Base-by-base conservation (phyloP, 176 grass and related monocot species). In the Rhynchospora breviuscula region DNA sequence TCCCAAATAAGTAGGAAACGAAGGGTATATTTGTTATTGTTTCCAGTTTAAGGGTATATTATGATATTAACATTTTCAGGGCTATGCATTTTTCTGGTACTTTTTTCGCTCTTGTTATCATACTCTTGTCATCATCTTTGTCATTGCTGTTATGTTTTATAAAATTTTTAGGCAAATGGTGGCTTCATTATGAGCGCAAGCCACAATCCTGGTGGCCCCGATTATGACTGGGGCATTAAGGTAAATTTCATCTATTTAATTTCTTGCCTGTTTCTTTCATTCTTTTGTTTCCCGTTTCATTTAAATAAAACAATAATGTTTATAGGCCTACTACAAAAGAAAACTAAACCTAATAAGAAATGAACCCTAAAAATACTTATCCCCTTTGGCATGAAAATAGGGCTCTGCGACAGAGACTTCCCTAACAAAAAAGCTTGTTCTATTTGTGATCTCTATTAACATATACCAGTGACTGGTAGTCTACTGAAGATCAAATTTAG, bases 151-250 rank as follows among this genome's bases (percentile, higher is more conserved):
- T 17, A 77, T 54, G 6, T 56, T 53, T 75, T 31, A 18, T n/a
- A 70, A n/a, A 43, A 60, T 64, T 67, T 79, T 63, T 63, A 94
- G 91, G 94, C 94, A 25, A 97, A 94, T 85, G 94, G 94, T 69
- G 94, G 94, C 21, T 97, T 97, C 23, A 84, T 97, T 63, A 94
- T 97, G 94, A 97, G 91, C 83, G 94, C 94, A 88, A 97, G 94
- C 61, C 94, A 97, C 77, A 97, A 97, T 88, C 94, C 94, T 52
- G 91, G 94, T 83, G 94, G 94, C 69, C 94, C 88, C 52, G 89
- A 97, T 11, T 86, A 92, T 60, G 94, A 97, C 63, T 94, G 94
- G 94, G 94, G 91, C 22, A 97, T 97, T 86, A 97, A 97, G 94
- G 94, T 97, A 79, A 88, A 67, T 19, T 48, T 12, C 22, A 81